These are phyloP conservation scores for Spinacia oleracea DNA, from an alignment of 179 eudicot genomes.

Conservation along the genomic window DNA sequence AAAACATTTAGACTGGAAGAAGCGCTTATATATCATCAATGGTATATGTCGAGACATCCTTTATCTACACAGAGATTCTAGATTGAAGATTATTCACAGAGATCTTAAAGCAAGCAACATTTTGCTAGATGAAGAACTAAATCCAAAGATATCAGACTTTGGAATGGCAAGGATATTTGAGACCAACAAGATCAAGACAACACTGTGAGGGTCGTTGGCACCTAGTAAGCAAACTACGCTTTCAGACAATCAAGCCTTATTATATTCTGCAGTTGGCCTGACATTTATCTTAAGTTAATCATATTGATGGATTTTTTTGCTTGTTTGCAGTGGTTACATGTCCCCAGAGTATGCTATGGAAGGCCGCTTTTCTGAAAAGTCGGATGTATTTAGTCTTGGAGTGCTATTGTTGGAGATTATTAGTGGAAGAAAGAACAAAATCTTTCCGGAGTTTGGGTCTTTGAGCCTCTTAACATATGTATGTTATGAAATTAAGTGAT, in stretches of 20 bases:
- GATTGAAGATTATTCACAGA: too few relatives aligned
- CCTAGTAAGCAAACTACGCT: constrained; percentile 43
- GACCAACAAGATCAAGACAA: constrained; percentile 40
- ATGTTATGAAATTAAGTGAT: background rate
- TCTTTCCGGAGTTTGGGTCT: constrained; percentile 38
- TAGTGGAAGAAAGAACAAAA: constrained; percentile 48
- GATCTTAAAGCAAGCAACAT: too few relatives aligned
- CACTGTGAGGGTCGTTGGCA: constrained; percentile 50
- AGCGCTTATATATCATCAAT: constrained; percentile 38
- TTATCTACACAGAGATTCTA: too few relatives aligned
- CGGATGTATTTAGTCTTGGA: constrained; percentile 44
- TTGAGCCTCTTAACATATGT: constrained; percentile 18
- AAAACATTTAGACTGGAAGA: constrained; percentile 38
- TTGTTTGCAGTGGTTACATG: background rate
- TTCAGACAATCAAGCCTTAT: background rate
- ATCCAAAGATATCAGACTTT: too few relatives aligned
- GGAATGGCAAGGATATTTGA: constrained; percentile 31
- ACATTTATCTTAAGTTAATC: background rate
- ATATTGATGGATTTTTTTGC: constrained; percentile 28
- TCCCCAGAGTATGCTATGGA: too few relatives aligned
- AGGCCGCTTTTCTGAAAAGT: too few relatives aligned
- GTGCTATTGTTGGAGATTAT: constrained; percentile 57
- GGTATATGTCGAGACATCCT: constrained; percentile 25
- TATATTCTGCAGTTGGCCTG: background rate
- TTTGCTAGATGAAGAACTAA: too few relatives aligned